Conservation (phyloP, 495 filamentous ascomycete species). For the Oidiodendron maius region DNA sequence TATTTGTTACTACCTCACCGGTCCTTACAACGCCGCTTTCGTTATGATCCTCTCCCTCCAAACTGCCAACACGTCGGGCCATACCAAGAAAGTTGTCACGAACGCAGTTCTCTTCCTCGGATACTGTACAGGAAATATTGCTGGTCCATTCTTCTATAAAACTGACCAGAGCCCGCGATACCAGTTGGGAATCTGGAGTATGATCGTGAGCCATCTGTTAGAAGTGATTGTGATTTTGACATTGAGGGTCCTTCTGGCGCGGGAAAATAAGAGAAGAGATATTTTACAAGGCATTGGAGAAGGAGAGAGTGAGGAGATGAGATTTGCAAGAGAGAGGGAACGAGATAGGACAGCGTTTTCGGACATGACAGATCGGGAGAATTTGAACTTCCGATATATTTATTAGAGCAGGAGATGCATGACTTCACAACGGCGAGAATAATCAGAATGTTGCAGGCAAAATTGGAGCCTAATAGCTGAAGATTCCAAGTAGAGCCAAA, state of each 20-base stretch:
- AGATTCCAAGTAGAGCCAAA: too few relatives aligned
- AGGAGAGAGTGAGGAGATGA: slow-evolving; percentile 35
- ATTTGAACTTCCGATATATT: slow-evolving; percentile 16
- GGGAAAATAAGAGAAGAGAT: slow-evolving; percentile 1
- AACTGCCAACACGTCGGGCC: slow-evolving; percentile 42
- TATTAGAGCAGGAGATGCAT: too few relatives aligned
- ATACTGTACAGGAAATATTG: slow-evolving; percentile 53
- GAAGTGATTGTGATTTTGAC: slow-evolving; percentile 25
- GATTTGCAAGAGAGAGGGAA: slow-evolving; percentile 41
- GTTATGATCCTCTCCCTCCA: slow-evolving; percentile 29
- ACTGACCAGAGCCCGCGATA: slow-evolving; percentile 49
- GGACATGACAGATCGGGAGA: slow-evolving; percentile 21
- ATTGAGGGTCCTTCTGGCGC: not conserved
- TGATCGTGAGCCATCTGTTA: slow-evolving; percentile 33
- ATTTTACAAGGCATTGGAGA: slow-evolving; percentile 34
- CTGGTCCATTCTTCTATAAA: slow-evolving; percentile 59
- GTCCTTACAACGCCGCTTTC: slow-evolving; percentile 23
- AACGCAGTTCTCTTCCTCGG: slow-evolving; percentile 44
- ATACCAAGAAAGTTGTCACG: slow-evolving; percentile 51
- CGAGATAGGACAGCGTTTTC: slow-evolving; percentile 43
- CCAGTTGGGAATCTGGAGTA: slow-evolving; percentile 53
- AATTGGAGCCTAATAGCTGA: too few relatives aligned
- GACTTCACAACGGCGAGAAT: too few relatives aligned
- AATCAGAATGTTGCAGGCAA: too few relatives aligned
- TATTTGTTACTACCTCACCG: slow-evolving; percentile 26